phyloP scores from a whole-genome alignment of 2,329 filamentous ascomycete species.

The Trichophyton equinum region DNA sequence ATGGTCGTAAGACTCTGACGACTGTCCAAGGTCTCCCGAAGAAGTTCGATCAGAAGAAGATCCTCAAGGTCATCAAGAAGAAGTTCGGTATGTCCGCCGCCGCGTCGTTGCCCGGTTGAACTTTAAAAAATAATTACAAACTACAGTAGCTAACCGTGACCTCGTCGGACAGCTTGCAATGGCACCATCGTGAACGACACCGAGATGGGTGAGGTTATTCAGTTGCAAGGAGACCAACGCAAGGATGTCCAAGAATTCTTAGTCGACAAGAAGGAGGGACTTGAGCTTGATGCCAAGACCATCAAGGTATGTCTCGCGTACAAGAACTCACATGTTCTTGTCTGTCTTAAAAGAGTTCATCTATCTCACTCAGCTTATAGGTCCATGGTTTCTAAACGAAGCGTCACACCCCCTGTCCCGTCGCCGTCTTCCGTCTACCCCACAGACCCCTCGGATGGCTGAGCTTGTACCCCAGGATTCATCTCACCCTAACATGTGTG shows the following conservation, averaged over 20 bases:
- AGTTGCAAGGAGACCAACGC: constrained; percentile 98
- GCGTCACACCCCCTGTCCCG: constrained; percentile 29
- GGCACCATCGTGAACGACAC: constrained; percentile 93
- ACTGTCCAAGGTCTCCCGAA: constrained; percentile 97
- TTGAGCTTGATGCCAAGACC: constrained; percentile 88
- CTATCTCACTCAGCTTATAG: constrained; percentile 16
- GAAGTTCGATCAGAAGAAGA: constrained; percentile 99
- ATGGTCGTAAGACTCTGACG: constrained; percentile 99
- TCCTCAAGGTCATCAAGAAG: constrained; percentile 99
- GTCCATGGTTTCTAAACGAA: constrained; percentile 42
- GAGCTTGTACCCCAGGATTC: not conserved
- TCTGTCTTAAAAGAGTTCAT: not conserved
- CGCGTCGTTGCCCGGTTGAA: not conserved
- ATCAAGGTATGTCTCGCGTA: constrained; percentile 58
- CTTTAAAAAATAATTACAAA: too few species aligned
- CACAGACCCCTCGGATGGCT: not conserved
- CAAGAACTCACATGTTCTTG: not conserved
- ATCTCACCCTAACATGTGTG: not conserved
- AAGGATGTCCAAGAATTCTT: constrained; percentile 98
- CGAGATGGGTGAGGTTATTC: constrained; percentile 98
- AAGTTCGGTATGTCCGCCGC: constrained; percentile 63
- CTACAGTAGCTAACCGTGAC: not conserved
- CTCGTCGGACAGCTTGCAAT: constrained; percentile 63
- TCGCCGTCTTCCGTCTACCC: constrained; percentile 26
- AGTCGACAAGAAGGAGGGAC: constrained; percentile 78